Evolutionary conservation across 2,329 filamentous ascomycete species (phyloP), one percentile per base, ranked within the genome.

Genomic region (Cladosporium velox): DNA sequence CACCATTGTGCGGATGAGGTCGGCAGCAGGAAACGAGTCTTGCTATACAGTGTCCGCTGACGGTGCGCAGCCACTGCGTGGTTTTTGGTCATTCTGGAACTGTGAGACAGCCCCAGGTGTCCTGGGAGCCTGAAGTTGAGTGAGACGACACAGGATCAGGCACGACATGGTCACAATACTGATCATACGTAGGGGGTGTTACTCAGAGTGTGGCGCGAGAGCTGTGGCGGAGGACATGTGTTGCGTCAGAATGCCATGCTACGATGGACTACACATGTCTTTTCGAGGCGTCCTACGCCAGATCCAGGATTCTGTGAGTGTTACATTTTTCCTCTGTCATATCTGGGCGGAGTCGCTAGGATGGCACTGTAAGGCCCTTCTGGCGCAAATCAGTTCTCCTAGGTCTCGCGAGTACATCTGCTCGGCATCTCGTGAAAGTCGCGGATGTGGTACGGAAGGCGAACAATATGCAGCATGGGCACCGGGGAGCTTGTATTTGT

Each of bases 31-130:
- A 24, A 63, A 55, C 11, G 24, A 41, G 10, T 30, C 34, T 63
- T 55, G 60, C 55, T 44, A 11, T 32, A 55, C 49, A 26, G 18
- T 41, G 32, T 54, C 60, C 21, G 60, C 60, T 55, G 60, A 52
- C 24, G 32, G 26, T 21, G 15, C 32, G 49, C 49, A 54, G 32
- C 30, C 60, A 54, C 60, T 63, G 24, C 30, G 34, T 47, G 32
- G 24, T 61, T 61, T 21, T 7, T 49, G 38, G 41, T 34, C 38
- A 30, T 35, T 61, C 18, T 47, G 30, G 44, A 18, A 51, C 26
- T 24, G 59, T 49, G 26, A 34, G 59, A 61, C 59, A 59, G 34
- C n/a, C n/a, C 0, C 41, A 34, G n/a, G 44, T 21, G 38, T 30
- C 41, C 52, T 55, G 28, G 14, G 0, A 55, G 52, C 30, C 52